Evolutionary conservation across 768 basidiomycete genomes (phyloP).

Genomic region (Tricholoma sp.): DNA sequence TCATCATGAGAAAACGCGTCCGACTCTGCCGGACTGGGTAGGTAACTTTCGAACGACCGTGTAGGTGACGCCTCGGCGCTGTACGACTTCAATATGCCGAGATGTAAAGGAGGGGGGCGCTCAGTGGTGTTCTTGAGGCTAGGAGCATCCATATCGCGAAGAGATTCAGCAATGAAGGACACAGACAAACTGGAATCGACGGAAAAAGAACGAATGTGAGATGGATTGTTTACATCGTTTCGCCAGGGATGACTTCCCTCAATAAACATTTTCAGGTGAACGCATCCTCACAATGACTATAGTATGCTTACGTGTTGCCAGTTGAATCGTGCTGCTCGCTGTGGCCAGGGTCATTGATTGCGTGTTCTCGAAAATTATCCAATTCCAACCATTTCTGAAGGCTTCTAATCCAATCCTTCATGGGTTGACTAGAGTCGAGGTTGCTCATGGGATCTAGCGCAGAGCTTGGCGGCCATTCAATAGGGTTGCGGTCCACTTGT

Average conservation of each 20-base stretch:
- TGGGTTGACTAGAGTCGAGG: slow-evolving; percentile 41
- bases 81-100: slow-evolving; percentile 39
- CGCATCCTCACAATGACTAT: neutral
- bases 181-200: slow-evolving; percentile 52
- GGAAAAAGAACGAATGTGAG: slow-evolving; percentile 58
- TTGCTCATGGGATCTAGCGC: slow-evolving; percentile 43
- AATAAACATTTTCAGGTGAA: slow-evolving; percentile 17
- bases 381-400: slow-evolving; percentile 75
- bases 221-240: slow-evolving; percentile 29
- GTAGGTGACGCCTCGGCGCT: slow-evolving; percentile 40
- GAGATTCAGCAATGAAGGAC: slow-evolving; percentile 41
- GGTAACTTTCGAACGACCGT: slow-evolving; percentile 47
- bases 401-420: slow-evolving; percentile 66
- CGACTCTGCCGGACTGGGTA: slow-evolving; percentile 55
- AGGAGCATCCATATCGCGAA: slow-evolving; percentile 21
- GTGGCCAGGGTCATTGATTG: slow-evolving; percentile 46
- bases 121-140: slow-evolving; percentile 23
- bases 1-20: slow-evolving; percentile 44
- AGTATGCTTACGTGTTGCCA: slow-evolving; percentile 29
- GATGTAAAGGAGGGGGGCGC: slow-evolving; percentile 44
- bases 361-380: slow-evolving; percentile 32
- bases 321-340: slow-evolving; percentile 43
- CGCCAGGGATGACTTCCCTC: slow-evolving; percentile 42
- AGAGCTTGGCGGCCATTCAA: slow-evolving; percentile 83
- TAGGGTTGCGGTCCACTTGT: slow-evolving; percentile 86